A percentile compares a stretch with the other conserved stretches of the same genome.
Conservation (phyloP, 208 protist species). For the Wallacemonas sp. region DNA sequence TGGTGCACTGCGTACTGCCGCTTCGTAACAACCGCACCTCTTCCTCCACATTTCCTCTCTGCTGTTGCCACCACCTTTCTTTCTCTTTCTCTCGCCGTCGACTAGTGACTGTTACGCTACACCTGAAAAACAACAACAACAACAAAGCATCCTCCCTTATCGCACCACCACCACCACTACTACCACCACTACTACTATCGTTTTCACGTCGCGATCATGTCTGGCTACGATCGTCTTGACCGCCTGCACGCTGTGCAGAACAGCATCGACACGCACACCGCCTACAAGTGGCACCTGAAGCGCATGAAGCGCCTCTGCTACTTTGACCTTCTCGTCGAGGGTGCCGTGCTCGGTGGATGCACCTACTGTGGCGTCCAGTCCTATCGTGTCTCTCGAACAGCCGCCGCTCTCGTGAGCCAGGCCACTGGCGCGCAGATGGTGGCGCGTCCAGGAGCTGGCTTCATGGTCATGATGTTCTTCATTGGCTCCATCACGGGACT, state of each 20-base stretch:
- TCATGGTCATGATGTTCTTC: slow-evolving; percentile 10
- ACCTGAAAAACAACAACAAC: no score
- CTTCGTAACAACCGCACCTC: background rate
- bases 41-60: background rate
- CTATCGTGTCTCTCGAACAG: background rate
- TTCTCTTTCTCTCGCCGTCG: background rate
- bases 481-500: slow-evolving; percentile 8
- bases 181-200: background rate
- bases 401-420: background rate
- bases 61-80: background rate
- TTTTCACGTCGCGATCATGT: background rate
- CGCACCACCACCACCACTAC: background rate
- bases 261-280: slow-evolving; percentile 12
- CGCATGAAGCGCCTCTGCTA: slow-evolving; percentile 15
- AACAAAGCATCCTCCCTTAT: background rate
- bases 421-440: background rate
- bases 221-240: slow-evolving; percentile 10
- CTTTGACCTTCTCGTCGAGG: slow-evolving; percentile 15
- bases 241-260: slow-evolving; percentile 7
- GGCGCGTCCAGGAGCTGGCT: background rate
- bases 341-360: slow-evolving; percentile 3
- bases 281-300: slow-evolving; percentile 12
- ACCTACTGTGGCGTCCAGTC: slow-evolving; percentile 11
- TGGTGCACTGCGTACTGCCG: no score
- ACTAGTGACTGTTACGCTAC: background rate